Conservation (phyloP, 2,329 filamentous ascomycete genomes). For the Apiospora kogelbergensis region DNA sequence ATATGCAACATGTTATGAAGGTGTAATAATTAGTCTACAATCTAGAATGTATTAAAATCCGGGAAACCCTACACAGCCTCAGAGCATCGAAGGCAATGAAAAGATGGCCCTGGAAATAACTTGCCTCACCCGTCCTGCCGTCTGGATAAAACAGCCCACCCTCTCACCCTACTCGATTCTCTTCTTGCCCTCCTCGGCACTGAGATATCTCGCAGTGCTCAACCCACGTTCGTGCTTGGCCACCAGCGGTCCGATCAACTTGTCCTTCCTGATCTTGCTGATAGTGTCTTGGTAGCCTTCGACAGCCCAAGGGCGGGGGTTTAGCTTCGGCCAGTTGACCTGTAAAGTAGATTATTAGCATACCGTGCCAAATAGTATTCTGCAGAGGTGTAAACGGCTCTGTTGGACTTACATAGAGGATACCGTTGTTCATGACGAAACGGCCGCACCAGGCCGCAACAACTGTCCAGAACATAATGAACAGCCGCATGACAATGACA, state of each 20-base stretch:
- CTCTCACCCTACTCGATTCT: constrained; percentile 70
- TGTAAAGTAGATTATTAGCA: constrained; percentile 34
- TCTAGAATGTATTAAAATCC: not conserved
- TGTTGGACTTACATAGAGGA: constrained; percentile 80
- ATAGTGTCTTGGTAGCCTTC: constrained; percentile 91
- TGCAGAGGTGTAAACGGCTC: not conserved
- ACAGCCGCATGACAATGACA: constrained; percentile 78
- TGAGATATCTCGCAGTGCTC: constrained; percentile 79
- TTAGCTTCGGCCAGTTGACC: constrained; percentile 98
- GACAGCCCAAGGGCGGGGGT: constrained; percentile 79
- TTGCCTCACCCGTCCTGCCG: no score
- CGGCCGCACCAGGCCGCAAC: constrained; percentile 69
- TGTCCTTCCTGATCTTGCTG: constrained; percentile 77
- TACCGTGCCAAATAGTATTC: not conserved
- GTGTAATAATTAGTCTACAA: not conserved
- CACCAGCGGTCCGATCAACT: constrained; percentile 75
- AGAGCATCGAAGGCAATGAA: not conserved
- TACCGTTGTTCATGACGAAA: constrained; percentile 83
- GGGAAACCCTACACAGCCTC: not conserved
- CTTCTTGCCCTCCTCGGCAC: constrained; percentile 97
- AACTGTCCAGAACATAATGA: constrained; percentile 75
- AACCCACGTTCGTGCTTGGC: constrained; percentile 76
- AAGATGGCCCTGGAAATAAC: not conserved
- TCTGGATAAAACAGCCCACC: not conserved
- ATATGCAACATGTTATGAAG: not conserved